Conservation (phyloP, 2,329 filamentous ascomycete genomes). For the Hypoxylon sp. region DNA sequence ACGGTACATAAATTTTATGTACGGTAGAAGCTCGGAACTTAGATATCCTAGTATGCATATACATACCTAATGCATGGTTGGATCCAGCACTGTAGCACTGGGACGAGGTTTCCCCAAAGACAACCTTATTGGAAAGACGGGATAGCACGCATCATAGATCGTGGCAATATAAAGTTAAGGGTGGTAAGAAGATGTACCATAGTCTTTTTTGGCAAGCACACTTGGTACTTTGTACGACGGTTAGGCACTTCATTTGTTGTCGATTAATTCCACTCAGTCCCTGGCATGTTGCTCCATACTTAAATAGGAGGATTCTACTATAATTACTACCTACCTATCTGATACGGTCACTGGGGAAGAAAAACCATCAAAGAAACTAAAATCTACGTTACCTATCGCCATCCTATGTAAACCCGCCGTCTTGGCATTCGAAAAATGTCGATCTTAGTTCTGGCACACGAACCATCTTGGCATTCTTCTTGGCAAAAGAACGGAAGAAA, state of each 20-base stretch:
- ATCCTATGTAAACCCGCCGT: constrained; percentile 30
- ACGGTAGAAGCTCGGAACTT: neutral
- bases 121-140: neutral
- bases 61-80: neutral
- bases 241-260: neutral
- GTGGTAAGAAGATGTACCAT: neutral
- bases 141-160: constrained; percentile 14
- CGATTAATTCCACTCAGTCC: constrained; percentile 7
- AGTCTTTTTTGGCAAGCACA: neutral
- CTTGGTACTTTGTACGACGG: constrained; percentile 1
- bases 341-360: constrained; percentile 9
- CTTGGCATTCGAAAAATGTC: constrained; percentile 40
- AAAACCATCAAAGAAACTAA: constrained; percentile 28
- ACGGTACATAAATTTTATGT: neutral
- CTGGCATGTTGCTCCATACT: constrained; percentile 16
- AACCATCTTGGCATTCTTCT: constrained; percentile 44
- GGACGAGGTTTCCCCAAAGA: constrained; percentile 11
- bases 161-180: constrained; percentile 24
- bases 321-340: constrained; percentile 29
- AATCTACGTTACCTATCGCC: constrained; percentile 23
- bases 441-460: constrained; percentile 44
- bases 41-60: too few species aligned
- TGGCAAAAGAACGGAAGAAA: constrained; percentile 46
- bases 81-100: neutral
- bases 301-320: constrained; percentile 8